Percentiles rank a stretch among this genome's conserved stretches.
Conservation (phyloP, 768 basidiomycete genomes). For the Leucocoprinus sp. region DNA sequence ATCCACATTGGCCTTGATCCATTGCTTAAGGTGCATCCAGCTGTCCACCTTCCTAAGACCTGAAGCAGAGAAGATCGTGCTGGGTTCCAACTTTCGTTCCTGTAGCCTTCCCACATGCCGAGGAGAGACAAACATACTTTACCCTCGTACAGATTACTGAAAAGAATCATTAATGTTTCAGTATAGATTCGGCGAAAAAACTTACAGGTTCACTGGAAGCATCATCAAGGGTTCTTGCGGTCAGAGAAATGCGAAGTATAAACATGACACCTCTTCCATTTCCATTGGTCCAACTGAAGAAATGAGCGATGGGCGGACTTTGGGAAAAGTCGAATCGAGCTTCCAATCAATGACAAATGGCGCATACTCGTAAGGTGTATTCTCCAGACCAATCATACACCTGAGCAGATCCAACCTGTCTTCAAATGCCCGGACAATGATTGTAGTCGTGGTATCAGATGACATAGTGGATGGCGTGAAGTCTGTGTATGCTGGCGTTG, state of each 20-base stretch:
- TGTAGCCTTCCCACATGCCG: too few relatives aligned
- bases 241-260: slow-evolving; percentile 8
- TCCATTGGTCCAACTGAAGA: slow-evolving; percentile 91
- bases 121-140: too few relatives aligned
- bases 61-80: slow-evolving; percentile 82
- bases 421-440: slow-evolving; percentile 86
- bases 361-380: slow-evolving; percentile 92
- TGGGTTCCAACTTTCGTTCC: slow-evolving; percentile 81
- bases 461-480: too few relatives aligned
- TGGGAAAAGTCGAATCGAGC: slow-evolving; percentile 78
- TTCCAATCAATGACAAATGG: slow-evolving; percentile 95
- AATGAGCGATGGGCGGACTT: slow-evolving; percentile 81
- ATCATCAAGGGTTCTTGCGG: background rate
- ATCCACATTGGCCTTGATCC: slow-evolving; percentile 20
- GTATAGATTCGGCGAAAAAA: slow-evolving; percentile 10
- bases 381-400: slow-evolving; percentile 84
- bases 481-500: too few relatives aligned
- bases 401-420: slow-evolving; percentile 82
- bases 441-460: too few relatives aligned
- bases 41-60: slow-evolving; percentile 22
- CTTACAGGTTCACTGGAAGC: slow-evolving; percentile 67
- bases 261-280: slow-evolving; percentile 64
- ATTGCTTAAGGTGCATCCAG: slow-evolving; percentile 17
- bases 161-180: slow-evolving; percentile 1
- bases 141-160: slow-evolving; percentile 86